Conservation (phyloP, 768 basidiomycete genomes). For the Auricularia auricula-judae region DNA sequence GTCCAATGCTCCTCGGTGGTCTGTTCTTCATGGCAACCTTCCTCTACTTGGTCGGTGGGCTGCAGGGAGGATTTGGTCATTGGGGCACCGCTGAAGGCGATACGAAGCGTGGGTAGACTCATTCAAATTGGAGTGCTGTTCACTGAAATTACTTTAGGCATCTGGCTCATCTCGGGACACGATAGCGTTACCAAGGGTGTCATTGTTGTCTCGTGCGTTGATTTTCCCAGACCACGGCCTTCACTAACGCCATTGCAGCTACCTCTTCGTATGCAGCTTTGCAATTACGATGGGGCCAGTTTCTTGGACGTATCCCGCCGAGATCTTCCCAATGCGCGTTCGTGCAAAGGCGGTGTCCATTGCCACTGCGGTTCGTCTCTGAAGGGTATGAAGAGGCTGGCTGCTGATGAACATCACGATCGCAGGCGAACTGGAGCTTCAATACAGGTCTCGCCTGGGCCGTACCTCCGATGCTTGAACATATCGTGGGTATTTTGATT, state of each 20-base stretch:
- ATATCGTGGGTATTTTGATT: conserved; percentile 48
- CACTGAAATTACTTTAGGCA: conserved; percentile 8
- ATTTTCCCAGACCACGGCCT: no score
- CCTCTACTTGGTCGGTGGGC: conserved; percentile 65
- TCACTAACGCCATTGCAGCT: conserved; percentile 34
- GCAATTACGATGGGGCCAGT: conserved; percentile 49
- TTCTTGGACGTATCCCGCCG: conserved; percentile 50
- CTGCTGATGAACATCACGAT: no score
- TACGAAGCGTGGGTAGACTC: conserved; percentile 21
- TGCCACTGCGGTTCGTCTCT: conserved; percentile 23
- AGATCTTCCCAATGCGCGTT: conserved; percentile 25
- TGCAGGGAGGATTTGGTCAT: conserved; percentile 55
- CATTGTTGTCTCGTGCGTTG: conserved; percentile 32
- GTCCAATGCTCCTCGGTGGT: conserved; percentile 61
- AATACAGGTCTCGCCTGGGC: conserved; percentile 68
- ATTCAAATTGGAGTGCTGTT: conserved; percentile 9
- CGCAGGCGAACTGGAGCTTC: conserved; percentile 37
- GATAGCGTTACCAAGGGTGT: conserved; percentile 50
- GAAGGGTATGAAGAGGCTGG: neutral
- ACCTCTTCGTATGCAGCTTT: conserved; percentile 57
- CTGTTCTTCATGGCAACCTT: conserved; percentile 64
- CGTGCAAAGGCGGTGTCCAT: conserved; percentile 50
- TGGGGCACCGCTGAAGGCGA: conserved; percentile 40
- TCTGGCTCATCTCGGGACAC: conserved; percentile 55
- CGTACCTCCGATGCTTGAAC: conserved; percentile 56